Percentiles rank a stretch among this genome's conserved stretches.
These are phyloP conservation scores for Backusella australiensis DNA, from an alignment of 192 early-diverging fungal genomes.

Conservation along the genomic window DNA sequence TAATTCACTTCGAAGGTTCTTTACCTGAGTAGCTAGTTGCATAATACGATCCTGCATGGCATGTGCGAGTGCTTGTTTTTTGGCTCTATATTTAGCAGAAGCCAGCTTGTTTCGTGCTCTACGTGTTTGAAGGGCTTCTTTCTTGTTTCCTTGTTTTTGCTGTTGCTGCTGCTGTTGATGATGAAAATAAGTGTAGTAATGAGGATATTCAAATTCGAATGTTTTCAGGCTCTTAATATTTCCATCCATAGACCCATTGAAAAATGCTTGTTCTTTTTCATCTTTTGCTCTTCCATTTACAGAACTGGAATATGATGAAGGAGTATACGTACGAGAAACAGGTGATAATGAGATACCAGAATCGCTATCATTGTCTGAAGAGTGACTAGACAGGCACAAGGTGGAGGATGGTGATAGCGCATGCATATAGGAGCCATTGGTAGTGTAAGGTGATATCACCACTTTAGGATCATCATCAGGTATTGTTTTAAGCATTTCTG, in stretches of 20 bases:
- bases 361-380: background rate
- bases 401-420: background rate
- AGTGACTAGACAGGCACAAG: background rate
- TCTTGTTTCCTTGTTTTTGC: background rate
- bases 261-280: background rate
- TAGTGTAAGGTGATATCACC: background rate
- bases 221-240: background rate
- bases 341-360: background rate
- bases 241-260: background rate
- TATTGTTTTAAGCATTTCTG: background rate
- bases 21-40: slow-evolving; percentile 10
- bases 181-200: background rate
- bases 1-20: background rate
- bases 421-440: background rate
- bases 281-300: background rate
- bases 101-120: slow-evolving; percentile 15
- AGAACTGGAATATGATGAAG: background rate
- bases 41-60: slow-evolving; percentile 13
- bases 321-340: background rate
- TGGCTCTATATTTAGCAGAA: slow-evolving; percentile 15
- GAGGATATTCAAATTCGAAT: background rate
- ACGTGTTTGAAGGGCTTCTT: background rate
- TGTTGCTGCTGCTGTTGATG: background rate
- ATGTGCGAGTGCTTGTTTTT: slow-evolving; percentile 12
- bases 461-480: background rate